These are phyloP conservation scores for Penicillium crustosum DNA, from an alignment of 2,329 filamentous ascomycete genomes.

Conservation along the genomic window DNA sequence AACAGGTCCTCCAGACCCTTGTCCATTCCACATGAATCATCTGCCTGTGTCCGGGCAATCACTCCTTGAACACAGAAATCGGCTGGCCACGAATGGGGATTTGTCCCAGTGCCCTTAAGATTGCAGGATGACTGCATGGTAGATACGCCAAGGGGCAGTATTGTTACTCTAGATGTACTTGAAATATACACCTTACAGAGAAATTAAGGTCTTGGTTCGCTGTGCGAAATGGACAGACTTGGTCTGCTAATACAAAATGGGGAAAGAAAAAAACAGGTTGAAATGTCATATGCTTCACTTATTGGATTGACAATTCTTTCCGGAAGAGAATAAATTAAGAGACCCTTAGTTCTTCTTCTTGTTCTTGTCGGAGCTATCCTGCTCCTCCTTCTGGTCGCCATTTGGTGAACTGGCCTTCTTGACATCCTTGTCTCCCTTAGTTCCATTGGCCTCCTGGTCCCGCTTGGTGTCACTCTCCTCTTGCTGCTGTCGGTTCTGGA, in stretches of 20 bases:
- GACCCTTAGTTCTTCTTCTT: constrained; percentile 53
- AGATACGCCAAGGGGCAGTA: neutral
- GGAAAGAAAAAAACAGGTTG: neutral
- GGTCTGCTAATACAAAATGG: neutral
- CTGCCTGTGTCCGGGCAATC: neutral
- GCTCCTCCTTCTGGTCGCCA: constrained; percentile 57
- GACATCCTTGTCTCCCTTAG: constrained; percentile 62
- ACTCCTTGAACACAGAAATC: neutral
- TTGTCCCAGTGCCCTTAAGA: neutral
- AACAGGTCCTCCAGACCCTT: neutral
- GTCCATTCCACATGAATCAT: neutral
- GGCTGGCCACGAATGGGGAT: neutral
- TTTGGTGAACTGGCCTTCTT: constrained; percentile 51
- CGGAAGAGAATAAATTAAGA: constrained; percentile 5
- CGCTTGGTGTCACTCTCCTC: constrained; percentile 88
- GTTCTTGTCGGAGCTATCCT: constrained; percentile 56
- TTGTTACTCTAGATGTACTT: neutral
- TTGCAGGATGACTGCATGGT: neutral
- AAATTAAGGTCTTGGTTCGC: neutral
- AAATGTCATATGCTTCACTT: constrained; percentile 30
- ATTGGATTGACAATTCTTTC: constrained; percentile 9
- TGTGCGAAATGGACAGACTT: neutral
- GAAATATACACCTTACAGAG: neutral
- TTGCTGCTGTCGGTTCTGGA: constrained; percentile 95
- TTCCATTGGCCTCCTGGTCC: constrained; percentile 64